Base-by-base conservation (phyloP, 495 filamentous ascomycete genomes). In the Penicillium ucsense region DNA sequence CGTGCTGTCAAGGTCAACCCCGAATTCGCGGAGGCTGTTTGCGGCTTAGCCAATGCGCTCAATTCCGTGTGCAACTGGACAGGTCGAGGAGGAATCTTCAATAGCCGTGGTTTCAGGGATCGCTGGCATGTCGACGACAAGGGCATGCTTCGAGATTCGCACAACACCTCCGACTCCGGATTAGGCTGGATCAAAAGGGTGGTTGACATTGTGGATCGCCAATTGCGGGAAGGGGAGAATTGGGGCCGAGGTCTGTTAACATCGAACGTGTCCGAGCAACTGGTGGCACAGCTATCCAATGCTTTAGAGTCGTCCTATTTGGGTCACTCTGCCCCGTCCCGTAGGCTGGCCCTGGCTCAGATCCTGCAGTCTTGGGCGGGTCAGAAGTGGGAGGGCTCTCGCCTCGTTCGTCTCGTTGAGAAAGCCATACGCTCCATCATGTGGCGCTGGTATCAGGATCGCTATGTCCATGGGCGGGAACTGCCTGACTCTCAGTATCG, bases 61-160 rank as follows among this genome's bases (percentile, higher is more conserved):
- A 97, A 95, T 60, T 96, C 92, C 31, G 90, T 99, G 31, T 99
- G 92, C 57, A 89, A 88, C 57, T 99, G 92, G 92, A 77, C 75
- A 53, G 91, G 89, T 10, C 83, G 92, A 40, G 92, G 92, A 51
- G 92, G 92, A 7, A 81, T 95, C 46, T 68, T 84, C 10, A 76
- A 83, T 32, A 77, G 84, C 38, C 71, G 67, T 43, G 87, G 86
- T 27, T 81, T 75, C 55, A 78, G 81, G 34, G 92, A 99, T 62
- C 84, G 89, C 35, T 97, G 90, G 89, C 92, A 99, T 60, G 89
- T 99, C 35, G 82, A 92, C 56, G 85, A 91, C 2, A 74, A 83
- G 27, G 90, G 89, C 28, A 85, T 88, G 78, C 77, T 97, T 33
- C 75, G 80, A 28, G 91, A 97, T 63, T 82, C 82, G 1, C 79